Base-by-base conservation (phyloP, 2,329 filamentous ascomycete genomes). In the Diaporthe citrichinensis region DNA sequence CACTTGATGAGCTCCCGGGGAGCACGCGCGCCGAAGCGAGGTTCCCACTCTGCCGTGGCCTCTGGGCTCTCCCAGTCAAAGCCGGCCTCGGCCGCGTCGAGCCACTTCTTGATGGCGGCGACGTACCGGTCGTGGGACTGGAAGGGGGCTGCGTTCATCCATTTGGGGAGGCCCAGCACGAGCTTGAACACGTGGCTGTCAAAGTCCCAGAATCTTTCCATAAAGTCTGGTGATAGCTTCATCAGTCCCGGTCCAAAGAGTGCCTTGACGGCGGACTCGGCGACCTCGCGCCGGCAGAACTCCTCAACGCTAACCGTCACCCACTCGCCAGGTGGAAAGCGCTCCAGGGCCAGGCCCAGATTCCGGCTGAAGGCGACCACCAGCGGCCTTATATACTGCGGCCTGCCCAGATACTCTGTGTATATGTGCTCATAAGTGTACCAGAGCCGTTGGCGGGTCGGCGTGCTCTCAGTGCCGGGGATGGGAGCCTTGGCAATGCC, bases 401-500 rank as follows among this genome's bases (percentile, higher is more conserved):
- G 51, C 4, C 55, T 74, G 3, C 76, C 59, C 17, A 81, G 71
- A 51, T 78, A 76, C 34, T 78, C 73, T 44, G 49, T 65, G 25
- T 76, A 68, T 49, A 78, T 59, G 39, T 74, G 49, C 59, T 80
- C 75, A n/a, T 77, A 55, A 1, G 44, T 34, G 31, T 36, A 49
- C 77, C 78, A 81, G 62, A 78, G 77, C 41, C 80, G 68, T 39
- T 76, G 49, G 1, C 46, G 58, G 15, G 72, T 68, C 2, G 76
- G 72, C 3, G 57, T 62, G 20, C 34, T 44, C 57, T 76, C 77
- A 5, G 72, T 72, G 10, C 77, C 78, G 3, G 72, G 71, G 5
- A 71, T 41, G 7, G 78, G 76, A 2, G 51, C 58, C 41, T 65
- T 55, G 12, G 58, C n/a, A 14, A 83, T 79, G 0, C 87, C 87